Percentiles rank a stretch among this genome's conserved stretches.
Conservation (phyloP, 2,329 filamentous ascomycete species). For the Clonostachys sp. region DNA sequence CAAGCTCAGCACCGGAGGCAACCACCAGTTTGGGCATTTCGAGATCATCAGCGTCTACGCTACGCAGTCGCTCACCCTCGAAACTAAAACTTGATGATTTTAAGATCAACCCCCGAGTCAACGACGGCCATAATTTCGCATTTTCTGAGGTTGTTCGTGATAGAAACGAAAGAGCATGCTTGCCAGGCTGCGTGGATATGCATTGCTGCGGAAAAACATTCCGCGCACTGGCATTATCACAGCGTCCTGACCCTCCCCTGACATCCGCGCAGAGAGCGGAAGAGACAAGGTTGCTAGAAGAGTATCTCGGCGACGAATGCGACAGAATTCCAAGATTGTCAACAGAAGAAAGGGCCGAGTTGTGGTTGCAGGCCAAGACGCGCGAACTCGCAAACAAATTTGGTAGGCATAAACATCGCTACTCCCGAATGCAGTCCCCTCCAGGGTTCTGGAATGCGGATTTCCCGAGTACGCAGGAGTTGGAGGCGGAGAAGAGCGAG, state of each 20-base stretch:
- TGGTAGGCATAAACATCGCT: constrained; percentile 74
- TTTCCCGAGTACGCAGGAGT: constrained; percentile 84
- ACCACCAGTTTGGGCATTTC: too few relatives aligned
- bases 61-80: constrained; percentile 9
- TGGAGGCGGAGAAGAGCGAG: constrained; percentile 58
- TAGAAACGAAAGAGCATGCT: constrained; percentile 61
- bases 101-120: constrained; percentile 71
- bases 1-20: too few relatives aligned
- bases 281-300: constrained; percentile 47
- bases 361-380: constrained; percentile 73
- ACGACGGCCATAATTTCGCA: constrained; percentile 67
- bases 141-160: constrained; percentile 72
- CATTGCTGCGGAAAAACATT: constrained; percentile 75
- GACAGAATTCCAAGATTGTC: constrained; percentile 56
- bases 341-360: constrained; percentile 54
- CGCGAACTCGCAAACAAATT: constrained; percentile 68
- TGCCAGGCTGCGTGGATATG: constrained; percentile 70
- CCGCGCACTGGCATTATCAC: constrained; percentile 56
- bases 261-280: constrained; percentile 26
- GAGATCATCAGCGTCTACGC: too few relatives aligned
- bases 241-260: constrained; percentile 33
- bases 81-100: constrained; percentile 68
- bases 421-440: constrained; percentile 66
- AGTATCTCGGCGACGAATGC: constrained; percentile 52
- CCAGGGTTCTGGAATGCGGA: constrained; percentile 89